Base-by-base conservation (phyloP, 345 rosid genomes). In the Ceriops tagal region DNA sequence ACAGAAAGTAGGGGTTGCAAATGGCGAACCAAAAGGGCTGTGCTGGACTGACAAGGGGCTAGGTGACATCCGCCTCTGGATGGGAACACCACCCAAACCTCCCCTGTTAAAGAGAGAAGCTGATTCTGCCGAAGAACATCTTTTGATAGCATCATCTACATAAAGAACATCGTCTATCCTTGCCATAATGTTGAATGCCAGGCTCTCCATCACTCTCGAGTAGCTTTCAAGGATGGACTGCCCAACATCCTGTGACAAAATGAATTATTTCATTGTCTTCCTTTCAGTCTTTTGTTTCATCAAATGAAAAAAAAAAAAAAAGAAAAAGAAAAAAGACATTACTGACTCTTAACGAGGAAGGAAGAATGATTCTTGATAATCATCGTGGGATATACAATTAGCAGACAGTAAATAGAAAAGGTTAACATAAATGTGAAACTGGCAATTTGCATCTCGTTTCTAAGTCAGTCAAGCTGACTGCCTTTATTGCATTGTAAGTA, bases 161-260 rank as follows among this genome's bases (percentile, higher is more conserved):
- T 80, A 92, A n/a, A 92, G 80, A 66, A 96, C 96, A 67, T 92
- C 99, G 4, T 96, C 98, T 68, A 96, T 90, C 77, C 98, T 96
- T n/a, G 99, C 99, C 74, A 84, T 90, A 52, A 92, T 85, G 84
- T 96, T 96, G 83, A 96, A 92, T 60, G 99, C 99, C 83, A 92
- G 73, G 85, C 99, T 90, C 87, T 96, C 99, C 91, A 86, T 87
- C 60, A 96, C 99, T 81, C 99, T 86, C 0, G 99, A 90, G 87
- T 96, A 96, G 84, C 99, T 90, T 79, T 92, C 98, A 2, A 96
- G 89, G 68, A 96, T 92, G 2, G 98, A 89, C 68, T 92, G 97
- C 58, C 99, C 99, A 59, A 96, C 97, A 83, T 96, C 99, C 98
- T 96, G 85, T 73, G 75, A 56, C 10, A 46, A 51, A 26, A 64